These are phyloP conservation scores for Colletotrichum abscissum DNA, from an alignment of 2,329 filamentous ascomycete genomes.

Conservation along the genomic window DNA sequence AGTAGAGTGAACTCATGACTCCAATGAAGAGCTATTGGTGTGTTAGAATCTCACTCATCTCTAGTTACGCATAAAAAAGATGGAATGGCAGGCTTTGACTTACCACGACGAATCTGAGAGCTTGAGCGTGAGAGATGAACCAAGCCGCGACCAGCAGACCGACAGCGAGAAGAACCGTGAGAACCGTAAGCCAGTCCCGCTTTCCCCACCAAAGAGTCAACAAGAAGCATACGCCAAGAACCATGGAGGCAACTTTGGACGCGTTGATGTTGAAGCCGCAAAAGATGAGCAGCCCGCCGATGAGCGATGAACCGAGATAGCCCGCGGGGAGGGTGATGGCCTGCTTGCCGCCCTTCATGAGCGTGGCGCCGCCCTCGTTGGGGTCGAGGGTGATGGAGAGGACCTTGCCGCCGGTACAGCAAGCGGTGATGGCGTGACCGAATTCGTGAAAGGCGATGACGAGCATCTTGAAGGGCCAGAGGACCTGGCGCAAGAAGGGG, in stretches of 20 bases:
- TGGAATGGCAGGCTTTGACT: constrained; percentile 40
- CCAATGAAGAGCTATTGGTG: constrained; percentile 76
- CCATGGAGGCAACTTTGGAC: constrained; percentile 81
- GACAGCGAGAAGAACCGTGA: constrained; percentile 76
- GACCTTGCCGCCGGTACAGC: constrained; percentile 78
- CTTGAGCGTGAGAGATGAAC: constrained; percentile 83
- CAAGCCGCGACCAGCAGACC: constrained; percentile 79
- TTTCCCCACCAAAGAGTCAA: constrained; percentile 87
- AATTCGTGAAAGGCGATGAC: constrained; percentile 88
- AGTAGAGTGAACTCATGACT: constrained; percentile 84
- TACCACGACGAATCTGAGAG: constrained; percentile 77
- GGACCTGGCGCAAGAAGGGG: constrained; percentile 77
- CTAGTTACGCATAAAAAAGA: not conserved
- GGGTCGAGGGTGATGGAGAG: constrained; percentile 81
- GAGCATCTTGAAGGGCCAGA: constrained; percentile 90
- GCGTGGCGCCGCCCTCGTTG: constrained; percentile 78
- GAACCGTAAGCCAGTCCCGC: constrained; percentile 80
- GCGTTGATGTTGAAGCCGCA: constrained; percentile 86
- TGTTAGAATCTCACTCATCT: not conserved
- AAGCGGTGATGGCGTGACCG: constrained; percentile 78
- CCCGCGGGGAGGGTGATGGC: constrained; percentile 81
- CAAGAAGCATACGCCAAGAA: constrained; percentile 78
- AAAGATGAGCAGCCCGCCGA: constrained; percentile 82
- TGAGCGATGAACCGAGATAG: constrained; percentile 81
- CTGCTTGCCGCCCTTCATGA: constrained; percentile 78